Evolutionary conservation across 2,329 filamentous ascomycete genomes (phyloP), one percentile per base, ranked within the genome.

Genomic region (Aspergillus spinulosporus): DNA sequence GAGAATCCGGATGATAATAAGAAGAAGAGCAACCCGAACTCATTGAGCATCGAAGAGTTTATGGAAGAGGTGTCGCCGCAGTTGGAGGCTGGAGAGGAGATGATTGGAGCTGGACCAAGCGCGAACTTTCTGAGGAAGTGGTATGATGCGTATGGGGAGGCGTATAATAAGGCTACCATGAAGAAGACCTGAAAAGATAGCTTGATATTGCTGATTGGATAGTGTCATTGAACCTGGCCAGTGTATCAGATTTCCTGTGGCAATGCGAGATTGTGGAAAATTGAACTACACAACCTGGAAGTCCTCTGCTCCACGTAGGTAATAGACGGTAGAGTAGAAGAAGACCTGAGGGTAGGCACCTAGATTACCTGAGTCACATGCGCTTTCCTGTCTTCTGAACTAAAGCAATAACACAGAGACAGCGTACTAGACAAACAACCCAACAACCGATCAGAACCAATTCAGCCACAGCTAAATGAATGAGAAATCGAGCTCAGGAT

Each of bases 1-100:
- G 72, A 76, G 45, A 75, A 85, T 61, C 82, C 82, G 1, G 77
- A 84, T 59, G 80, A 84, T 58, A 84, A 84, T 54, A 85, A 84
- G 69, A 85, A 84, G 70, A 69, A 78, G 3, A 78, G 82, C n/a
- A 82, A 81, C 34, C 60, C 70, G 12, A 65, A 54, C 28, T 69
- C 77, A 15, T 61, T 86, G 66, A 75, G 68, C 0, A 66, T 84
- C 3, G 78, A 81, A 0, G 82, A 85, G 67, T 85, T 84, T 59
- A 80, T 83, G 70, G 68, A 75, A 3, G 77, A 80, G 49, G 68
- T 83, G 1, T 59, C 68, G 0, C 62, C 64, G 45, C 78, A 77
- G 57, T 72, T 80, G 69, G 76, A 80, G 64, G 67, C 66, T 1
- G 81, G 79, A 0, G 72, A 78, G 5, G 79, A 81, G 49, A 77